These are phyloP conservation scores for Clausena lansium DNA, from an alignment of 345 rosid genomes.

Conservation along the genomic window DNA sequence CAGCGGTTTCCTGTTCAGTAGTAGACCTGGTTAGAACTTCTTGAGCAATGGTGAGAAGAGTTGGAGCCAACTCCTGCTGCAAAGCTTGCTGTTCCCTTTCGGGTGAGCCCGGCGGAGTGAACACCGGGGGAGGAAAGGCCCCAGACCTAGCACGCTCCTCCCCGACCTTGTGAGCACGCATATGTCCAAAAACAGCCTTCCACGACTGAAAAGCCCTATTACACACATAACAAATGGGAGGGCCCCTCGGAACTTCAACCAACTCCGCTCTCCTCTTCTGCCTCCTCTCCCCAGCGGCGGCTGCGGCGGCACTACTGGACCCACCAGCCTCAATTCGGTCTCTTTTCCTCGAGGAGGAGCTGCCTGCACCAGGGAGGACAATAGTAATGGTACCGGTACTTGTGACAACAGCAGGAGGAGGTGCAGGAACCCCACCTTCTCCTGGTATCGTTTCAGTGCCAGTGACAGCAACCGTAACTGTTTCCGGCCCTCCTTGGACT, in stretches of 20 bases:
- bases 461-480: neutral
- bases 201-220: constrained; percentile 18
- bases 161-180: constrained; percentile 25
- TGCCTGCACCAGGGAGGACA: neutral
- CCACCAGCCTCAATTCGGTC: neutral
- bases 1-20: neutral
- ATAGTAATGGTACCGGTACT: neutral
- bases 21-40: neutral
- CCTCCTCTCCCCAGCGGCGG: neutral
- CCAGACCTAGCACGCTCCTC: constrained; percentile 18
- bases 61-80: neutral
- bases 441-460: neutral
- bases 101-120: constrained; percentile 5
- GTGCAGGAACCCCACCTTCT: neutral
- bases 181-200: constrained; percentile 41
- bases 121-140: constrained; percentile 31
- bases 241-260: constrained; percentile 19
- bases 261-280: neutral
- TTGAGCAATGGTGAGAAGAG: neutral
- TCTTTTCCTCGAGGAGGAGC: neutral
- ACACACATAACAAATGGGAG: constrained; percentile 23
- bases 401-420: neutral
- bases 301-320: neutral
- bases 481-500: neutral
- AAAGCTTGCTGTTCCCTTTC: neutral